Conservation (phyloP, 768 basidiomycete species). For the Macrolepiota fuliginosa region DNA sequence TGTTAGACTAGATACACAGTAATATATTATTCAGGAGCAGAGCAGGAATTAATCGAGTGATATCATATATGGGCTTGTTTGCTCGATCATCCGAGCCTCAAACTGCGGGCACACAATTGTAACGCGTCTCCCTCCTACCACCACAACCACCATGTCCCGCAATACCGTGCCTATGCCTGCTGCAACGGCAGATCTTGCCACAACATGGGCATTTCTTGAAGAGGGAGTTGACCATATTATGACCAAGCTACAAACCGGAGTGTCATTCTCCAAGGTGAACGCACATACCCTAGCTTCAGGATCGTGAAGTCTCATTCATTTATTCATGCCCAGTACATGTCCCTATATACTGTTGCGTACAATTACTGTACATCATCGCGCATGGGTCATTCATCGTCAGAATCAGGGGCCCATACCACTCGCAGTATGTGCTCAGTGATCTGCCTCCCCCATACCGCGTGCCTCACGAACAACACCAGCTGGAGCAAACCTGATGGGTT, state of each 20-base stretch:
- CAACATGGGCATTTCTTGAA: slow-evolving; percentile 88
- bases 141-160: slow-evolving; percentile 28
- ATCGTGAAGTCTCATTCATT: slow-evolving; percentile 12
- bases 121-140: slow-evolving; percentile 19
- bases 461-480: slow-evolving; percentile 43
- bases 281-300: background rate
- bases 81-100: slow-evolving; percentile 21
- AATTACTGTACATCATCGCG: slow-evolving; percentile 92
- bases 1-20: background rate
- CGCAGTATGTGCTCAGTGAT: slow-evolving; percentile 51
- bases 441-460: background rate
- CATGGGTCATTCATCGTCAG: slow-evolving; percentile 11
- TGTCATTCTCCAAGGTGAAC: slow-evolving; percentile 71
- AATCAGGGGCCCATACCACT: slow-evolving; percentile 32
- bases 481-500: slow-evolving; percentile 95
- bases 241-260: slow-evolving; percentile 86
- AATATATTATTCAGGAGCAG: slow-evolving; percentile 8
- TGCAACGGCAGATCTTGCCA: slow-evolving; percentile 66
- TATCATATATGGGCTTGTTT: slow-evolving; percentile 20
- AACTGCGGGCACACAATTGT: background rate
- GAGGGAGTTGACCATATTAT: slow-evolving; percentile 91
- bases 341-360: slow-evolving; percentile 88
- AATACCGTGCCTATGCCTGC: slow-evolving; percentile 56
- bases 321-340: slow-evolving; percentile 64
- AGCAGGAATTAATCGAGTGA: background rate